These are phyloP conservation scores for Acacia crassicarpa DNA, from an alignment of 306 rosid genomes.

Conservation along the genomic window DNA sequence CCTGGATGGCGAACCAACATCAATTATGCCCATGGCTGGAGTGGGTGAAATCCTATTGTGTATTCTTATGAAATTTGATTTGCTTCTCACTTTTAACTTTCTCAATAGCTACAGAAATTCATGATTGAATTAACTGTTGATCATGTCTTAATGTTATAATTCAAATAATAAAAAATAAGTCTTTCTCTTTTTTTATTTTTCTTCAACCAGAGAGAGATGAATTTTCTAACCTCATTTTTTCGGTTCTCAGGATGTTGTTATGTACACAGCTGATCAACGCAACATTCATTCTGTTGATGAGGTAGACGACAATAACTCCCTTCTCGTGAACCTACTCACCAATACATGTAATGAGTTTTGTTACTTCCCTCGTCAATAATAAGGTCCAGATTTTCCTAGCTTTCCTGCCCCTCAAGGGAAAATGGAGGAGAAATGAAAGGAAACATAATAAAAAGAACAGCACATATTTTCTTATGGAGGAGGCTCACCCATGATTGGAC, in stretches of 20 bases:
- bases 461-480: neutral
- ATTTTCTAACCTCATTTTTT: neutral
- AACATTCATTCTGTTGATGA: conserved; percentile 91
- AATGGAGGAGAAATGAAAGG: neutral
- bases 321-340: conserved; percentile 10
- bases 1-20: conserved; percentile 71
- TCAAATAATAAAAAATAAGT: neutral
- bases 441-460: neutral
- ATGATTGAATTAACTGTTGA: neutral
- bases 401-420: neutral
- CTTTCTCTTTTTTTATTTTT: conserved; percentile 20
- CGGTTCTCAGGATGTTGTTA: conserved; percentile 69
- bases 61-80: neutral
- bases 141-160: conserved; percentile 5
- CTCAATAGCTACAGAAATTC: neutral
- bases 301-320: conserved; percentile 46
- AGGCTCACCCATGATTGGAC: conserved; percentile 2
- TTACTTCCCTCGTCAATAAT: neutral
- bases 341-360: neutral
- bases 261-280: conserved; percentile 75
- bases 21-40: conserved; percentile 65
- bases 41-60: conserved; percentile 52
- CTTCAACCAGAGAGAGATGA: neutral
- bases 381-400: neutral
- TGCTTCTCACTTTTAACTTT: neutral